These are phyloP conservation scores for Suillus bovinus DNA, from an alignment of 768 basidiomycete genomes.

Conservation along the genomic window DNA sequence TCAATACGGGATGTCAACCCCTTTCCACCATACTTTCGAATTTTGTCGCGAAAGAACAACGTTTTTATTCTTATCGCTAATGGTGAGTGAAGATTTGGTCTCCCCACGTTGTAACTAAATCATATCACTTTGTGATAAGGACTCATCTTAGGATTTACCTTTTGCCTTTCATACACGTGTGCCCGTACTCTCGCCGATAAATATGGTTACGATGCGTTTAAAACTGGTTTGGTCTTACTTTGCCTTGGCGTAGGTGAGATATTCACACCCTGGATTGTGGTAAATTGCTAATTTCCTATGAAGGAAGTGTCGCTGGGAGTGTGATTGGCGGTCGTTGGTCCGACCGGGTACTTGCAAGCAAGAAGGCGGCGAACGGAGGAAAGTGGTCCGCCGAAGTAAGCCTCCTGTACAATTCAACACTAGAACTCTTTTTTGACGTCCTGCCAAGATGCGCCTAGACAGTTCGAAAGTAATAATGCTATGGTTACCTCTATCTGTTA, in stretches of 20 bases:
- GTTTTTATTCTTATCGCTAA: conserved; percentile 50
- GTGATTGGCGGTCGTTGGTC: conserved; percentile 59
- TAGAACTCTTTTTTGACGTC: neutral
- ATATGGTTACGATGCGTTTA: conserved; percentile 68
- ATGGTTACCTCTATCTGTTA: conserved; percentile 52
- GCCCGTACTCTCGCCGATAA: conserved; percentile 62
- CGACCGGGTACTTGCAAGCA: conserved; percentile 44
- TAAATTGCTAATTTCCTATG: neutral
- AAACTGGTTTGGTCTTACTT: conserved; percentile 76
- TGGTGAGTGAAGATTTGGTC: conserved; percentile 14
- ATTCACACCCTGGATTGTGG: neutral
- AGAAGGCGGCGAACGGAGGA: conserved; percentile 48
- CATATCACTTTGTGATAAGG: conserved; percentile 40
- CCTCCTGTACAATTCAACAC: neutral
- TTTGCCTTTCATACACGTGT: conserved; percentile 71
- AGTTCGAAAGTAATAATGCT: conserved; percentile 60
- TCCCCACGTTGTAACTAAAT: conserved; percentile 6
- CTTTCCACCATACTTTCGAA: conserved; percentile 55
- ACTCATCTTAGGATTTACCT: conserved; percentile 68
- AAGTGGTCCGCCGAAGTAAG: conserved; percentile 63
- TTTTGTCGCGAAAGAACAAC: conserved; percentile 68
- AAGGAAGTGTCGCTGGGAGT: conserved; percentile 53
- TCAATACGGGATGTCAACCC: conserved; percentile 75
- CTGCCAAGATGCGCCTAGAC: conserved; percentile 67
- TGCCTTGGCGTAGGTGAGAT: conserved; percentile 65